Evolutionary conservation across 2,329 filamentous ascomycete species (phyloP), one percentile per base, ranked within the genome.

Genomic region (Epichloe uncinata): DNA sequence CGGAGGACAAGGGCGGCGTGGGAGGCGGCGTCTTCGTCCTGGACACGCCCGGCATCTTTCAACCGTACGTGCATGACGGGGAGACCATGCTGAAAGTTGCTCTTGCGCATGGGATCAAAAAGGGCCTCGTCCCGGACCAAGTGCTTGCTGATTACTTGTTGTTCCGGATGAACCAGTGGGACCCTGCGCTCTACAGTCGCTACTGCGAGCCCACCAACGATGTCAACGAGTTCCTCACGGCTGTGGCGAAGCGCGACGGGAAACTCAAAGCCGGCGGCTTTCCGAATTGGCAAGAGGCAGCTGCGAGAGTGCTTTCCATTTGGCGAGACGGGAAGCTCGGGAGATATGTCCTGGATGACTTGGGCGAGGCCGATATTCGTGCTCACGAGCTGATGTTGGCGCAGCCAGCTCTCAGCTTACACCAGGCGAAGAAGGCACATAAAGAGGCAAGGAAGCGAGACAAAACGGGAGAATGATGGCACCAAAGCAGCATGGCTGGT

Each of bases 1-100:
- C 62, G 1, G 61, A 58, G 69, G 74, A 68, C 54, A 68, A 58
- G 53, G 70, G 65, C 16, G 66, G 60, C 3, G 59, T 72, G 20
- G 73, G 72, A 22, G 72, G 77, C 42, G 84, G 83, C 42, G 83
- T 95, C 5, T 95, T 93, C 63, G 70, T 97, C 42, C 72, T 95
- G 45, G 93, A 98, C 67, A 96, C 91, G 0, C 93, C 93, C 0
- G 93, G 93, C 45, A 90, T 98, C 8, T 98, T 97, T 66, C 80
- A 96, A 52, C 93, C 93, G 0, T 95, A 95, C 63, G 85, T 97
- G 30, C 78, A 84, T 0, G 80, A 94, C 60, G 77, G 85, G 15
- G 85, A 93, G 63, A 80, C 82, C 43, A 98, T 98, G 93, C 73
- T 98, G 54, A 97, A 95, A 67, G 77, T 98, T n/a, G 85, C 90